These are phyloP conservation scores for Phytomonas sp. DNA, from an alignment of 208 protist species.

Conservation along the genomic window DNA sequence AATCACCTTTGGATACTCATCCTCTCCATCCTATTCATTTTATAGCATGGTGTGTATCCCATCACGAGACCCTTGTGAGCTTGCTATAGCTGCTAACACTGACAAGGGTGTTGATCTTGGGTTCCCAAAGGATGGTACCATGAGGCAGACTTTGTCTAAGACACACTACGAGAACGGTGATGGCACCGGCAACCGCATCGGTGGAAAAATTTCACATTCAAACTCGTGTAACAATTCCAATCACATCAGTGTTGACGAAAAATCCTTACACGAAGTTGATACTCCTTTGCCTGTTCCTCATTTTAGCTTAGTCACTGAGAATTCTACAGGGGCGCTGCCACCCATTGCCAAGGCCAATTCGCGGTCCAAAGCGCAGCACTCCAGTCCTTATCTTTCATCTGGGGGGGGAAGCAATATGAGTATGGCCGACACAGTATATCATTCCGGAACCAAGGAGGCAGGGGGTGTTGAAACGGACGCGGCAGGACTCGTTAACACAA, in stretches of 20 bases:
- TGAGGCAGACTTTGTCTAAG: background rate
- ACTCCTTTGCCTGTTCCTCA: background rate
- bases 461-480: background rate
- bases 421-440: background rate
- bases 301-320: slow-evolving; percentile 3
- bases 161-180: background rate
- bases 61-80: background rate
- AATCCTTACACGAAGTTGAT: background rate
- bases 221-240: background rate
- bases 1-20: background rate
- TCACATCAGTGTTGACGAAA: background rate
- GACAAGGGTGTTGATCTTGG: background rate
- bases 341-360: background rate
- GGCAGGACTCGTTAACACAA: background rate
- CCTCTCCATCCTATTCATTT: background rate
- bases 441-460: background rate
- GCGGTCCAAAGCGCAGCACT: background rate
- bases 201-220: background rate
- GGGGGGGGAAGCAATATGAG: background rate
- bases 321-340: background rate
- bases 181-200: background rate
- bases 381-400: background rate
- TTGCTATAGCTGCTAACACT: background rate
- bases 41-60: background rate
- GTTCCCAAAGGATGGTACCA: background rate